These are phyloP conservation scores for Chalciporus piperatus DNA, from an alignment of 768 basidiomycete genomes.

Conservation along the genomic window DNA sequence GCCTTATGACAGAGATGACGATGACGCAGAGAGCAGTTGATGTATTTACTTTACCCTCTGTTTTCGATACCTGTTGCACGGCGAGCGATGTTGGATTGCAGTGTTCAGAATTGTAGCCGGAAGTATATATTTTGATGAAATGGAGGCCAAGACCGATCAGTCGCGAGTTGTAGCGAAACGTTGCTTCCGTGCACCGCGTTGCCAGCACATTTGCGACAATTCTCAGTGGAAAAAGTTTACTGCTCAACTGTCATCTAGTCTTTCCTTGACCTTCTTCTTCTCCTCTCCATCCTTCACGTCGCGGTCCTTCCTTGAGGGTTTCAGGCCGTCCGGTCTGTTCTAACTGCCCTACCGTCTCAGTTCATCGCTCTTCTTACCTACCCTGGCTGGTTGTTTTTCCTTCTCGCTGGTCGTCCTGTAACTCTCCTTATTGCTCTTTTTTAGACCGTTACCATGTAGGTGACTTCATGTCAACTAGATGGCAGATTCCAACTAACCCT, in stretches of 20 bases:
- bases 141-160: not conserved
- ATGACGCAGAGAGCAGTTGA: not conserved
- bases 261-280: conserved; percentile 3
- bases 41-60: not conserved
- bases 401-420: conserved; percentile 22
- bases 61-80: not conserved
- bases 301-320: conserved; percentile 8
- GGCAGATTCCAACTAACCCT: conserved; percentile 14
- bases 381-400: conserved; percentile 20
- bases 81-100: too few species aligned
- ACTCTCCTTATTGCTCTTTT: conserved; percentile 1
- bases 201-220: conserved; percentile 1
- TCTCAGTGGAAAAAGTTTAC: not conserved
- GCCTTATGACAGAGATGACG: conserved; percentile 21
- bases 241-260: not conserved
- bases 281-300: not conserved
- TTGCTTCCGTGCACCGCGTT: conserved; percentile 6
- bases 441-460: conserved; percentile 23
- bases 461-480: not conserved
- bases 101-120: not conserved
- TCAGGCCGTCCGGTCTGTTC: conserved; percentile 12
- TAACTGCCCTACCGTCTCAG: not conserved
- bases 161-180: conserved; percentile 1
- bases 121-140: not conserved
- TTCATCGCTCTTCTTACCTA: conserved; percentile 8